Evolutionary conservation across 805 yeast species (phyloP), one percentile per base, ranked within the genome.

Genomic region (Spencermartinsiella europaea): DNA sequence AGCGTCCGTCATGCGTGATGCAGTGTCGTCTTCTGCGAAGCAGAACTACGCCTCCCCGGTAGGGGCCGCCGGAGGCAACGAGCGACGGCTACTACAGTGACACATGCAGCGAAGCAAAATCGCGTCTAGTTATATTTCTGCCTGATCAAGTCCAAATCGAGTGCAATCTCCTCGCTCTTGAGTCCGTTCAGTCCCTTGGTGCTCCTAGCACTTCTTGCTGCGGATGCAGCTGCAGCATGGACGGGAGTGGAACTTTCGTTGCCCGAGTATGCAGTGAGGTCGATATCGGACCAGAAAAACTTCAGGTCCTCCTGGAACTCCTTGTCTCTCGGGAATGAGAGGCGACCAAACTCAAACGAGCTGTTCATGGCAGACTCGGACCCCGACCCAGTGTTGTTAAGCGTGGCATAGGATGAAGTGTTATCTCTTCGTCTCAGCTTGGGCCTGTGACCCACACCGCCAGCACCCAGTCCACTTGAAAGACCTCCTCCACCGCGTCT

Each of bases 251-350:
- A 41, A 38, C 21, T 28, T n/a, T 27, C 48, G n/a, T 25, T 38
- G 28, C 48, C 41, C 2, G 36, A 34, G 34, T 35, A 27, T 5
- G 43, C 44, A 15, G 34, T 22, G 17, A 15, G 15, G 27, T 43
- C 46, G 12, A 27, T 34, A 39, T 45, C 48, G 33, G 42, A 22
- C 42, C 42, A 38, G 5, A 38, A 22, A 10, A 38, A 16, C 15
- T 38, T 27, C 17, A 38, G 20, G 17, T 35, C 42, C 10, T 38
- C 27, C 21, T 12, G 28, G 22, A n/a, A 12, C 38, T 20, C 31
- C 22, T n/a, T 27, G 34, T 25, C 37, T 37, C 31, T 39, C 31
- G 15, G 31, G 21, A 20, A 25, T 25, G 3, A 14, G 10, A 12
- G 5, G 7, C 22, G 19, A 7, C 14, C n/a, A 20, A 15, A 15